Percentiles rank a stretch among this genome's conserved stretches.
Conservation (phyloP, 371 early-diverging fungal genomes). For the Mortierella sp. region DNA sequence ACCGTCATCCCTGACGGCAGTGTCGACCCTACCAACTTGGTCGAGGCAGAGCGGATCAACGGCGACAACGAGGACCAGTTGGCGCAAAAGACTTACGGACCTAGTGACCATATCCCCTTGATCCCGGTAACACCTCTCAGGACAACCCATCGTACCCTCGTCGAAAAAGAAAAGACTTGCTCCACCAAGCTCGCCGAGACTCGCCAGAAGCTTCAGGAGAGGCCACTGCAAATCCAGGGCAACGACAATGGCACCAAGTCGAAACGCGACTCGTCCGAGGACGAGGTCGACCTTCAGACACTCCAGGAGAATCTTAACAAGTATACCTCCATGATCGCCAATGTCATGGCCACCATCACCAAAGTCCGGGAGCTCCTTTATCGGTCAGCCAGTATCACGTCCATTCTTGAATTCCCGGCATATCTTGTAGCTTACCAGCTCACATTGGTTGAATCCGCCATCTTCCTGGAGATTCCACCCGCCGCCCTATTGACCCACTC, state of each 20-base stretch:
- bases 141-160: slow-evolving; percentile 64
- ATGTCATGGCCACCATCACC: slow-evolving; percentile 67
- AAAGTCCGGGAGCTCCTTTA: slow-evolving; percentile 69
- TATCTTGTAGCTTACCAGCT: slow-evolving; percentile 81
- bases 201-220: slow-evolving; percentile 31
- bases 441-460: slow-evolving; percentile 78
- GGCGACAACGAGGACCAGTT: slow-evolving; percentile 50
- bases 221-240: neutral
- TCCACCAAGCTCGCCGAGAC: slow-evolving; percentile 42
- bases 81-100: slow-evolving; percentile 50
- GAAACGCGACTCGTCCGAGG: slow-evolving; percentile 23
- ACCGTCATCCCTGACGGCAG: slow-evolving; percentile 50
- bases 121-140: slow-evolving; percentile 71
- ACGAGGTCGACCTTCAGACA: slow-evolving; percentile 56
- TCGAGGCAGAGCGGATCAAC: slow-evolving; percentile 51
- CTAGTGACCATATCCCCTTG: slow-evolving; percentile 59
- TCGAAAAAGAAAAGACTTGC: slow-evolving; percentile 43
- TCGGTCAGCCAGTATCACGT: slow-evolving; percentile 71
- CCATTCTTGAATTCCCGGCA: slow-evolving; percentile 75
- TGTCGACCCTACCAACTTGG: slow-evolving; percentile 47
- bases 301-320: slow-evolving; percentile 63
- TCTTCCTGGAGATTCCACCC: slow-evolving; percentile 78
- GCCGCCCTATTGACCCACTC: slow-evolving; percentile 76
- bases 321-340: slow-evolving; percentile 61
- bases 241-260: slow-evolving; percentile 4